phyloP scores from a whole-genome alignment of 148 eudicot species.

The Fagopyrum tataricum region DNA sequence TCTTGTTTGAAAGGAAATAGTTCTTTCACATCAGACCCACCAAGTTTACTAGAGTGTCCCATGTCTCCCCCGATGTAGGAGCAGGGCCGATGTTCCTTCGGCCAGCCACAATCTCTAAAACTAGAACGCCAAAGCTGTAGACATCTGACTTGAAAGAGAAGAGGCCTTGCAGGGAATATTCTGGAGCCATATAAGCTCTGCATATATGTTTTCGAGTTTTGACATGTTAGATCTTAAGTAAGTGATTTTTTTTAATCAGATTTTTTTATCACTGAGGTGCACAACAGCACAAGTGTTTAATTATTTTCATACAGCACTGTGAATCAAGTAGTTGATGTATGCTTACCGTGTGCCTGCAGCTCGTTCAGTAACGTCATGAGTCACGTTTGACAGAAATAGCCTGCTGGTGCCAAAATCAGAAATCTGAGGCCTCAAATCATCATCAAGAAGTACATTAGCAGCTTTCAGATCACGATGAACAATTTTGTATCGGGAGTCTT shows the following conservation, averaged over 20 bases:
- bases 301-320: too few relatives aligned
- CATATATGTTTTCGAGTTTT: background rate
- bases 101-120: slow-evolving; percentile 10
- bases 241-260: too few relatives aligned
- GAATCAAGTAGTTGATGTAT: background rate
- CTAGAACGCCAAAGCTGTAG: background rate
- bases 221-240: background rate
- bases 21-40: slow-evolving; percentile 20
- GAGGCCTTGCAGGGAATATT: background rate
- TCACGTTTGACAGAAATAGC: slow-evolving; percentile 51
- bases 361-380: slow-evolving; percentile 41
- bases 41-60: slow-evolving; percentile 25
- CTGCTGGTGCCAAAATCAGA: slow-evolving; percentile 82
- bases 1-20: background rate
- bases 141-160: background rate
- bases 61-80: background rate
- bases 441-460: slow-evolving; percentile 70
- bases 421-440: slow-evolving; percentile 52
- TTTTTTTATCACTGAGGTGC: background rate
- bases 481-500: slow-evolving; percentile 42
- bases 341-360: slow-evolving; percentile 6
- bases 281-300: too few relatives aligned
- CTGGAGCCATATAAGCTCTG: slow-evolving; percentile 1
- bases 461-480: slow-evolving; percentile 79
- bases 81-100: background rate